A percentile compares a stretch with the other conserved stretches of the same genome.
Evolutionary conservation across 1,284 basidiomycete species (phyloP).

Genomic region (Crepidotus sp.): DNA sequence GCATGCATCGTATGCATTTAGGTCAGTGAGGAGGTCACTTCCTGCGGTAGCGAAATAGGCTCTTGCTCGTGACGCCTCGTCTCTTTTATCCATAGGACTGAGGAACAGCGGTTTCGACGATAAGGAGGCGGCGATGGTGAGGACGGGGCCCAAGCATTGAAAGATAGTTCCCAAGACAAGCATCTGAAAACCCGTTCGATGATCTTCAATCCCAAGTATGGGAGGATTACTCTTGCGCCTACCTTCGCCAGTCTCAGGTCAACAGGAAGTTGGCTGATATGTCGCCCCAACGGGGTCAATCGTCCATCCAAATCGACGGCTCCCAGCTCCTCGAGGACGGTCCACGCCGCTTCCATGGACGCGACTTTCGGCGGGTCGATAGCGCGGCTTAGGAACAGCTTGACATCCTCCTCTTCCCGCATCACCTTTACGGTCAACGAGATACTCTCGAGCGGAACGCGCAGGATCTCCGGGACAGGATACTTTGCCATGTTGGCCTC

Average conservation of each 20-base stretch:
- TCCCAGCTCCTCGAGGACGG: conserved; percentile 69
- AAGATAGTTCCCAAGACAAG: conserved; percentile 78
- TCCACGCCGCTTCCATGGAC: conserved; percentile 76
- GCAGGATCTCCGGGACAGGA: conserved; percentile 80
- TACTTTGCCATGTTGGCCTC: conserved; percentile 65
- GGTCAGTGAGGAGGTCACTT: conserved; percentile 83
- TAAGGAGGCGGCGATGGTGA: conserved; percentile 78
- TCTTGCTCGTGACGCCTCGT: conserved; percentile 69
- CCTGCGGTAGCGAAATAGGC: conserved; percentile 60
- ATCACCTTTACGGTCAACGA: conserved; percentile 80
- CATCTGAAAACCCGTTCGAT: conserved; percentile 44
- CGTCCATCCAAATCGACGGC: conserved; percentile 59
- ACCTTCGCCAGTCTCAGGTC: conserved; percentile 88
- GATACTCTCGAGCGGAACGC: conserved; percentile 83
- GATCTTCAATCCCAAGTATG: neutral
- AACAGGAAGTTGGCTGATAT: conserved; percentile 75
- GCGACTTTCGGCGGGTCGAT: conserved; percentile 76
- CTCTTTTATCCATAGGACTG: conserved; percentile 74
- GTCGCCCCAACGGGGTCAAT: conserved; percentile 77
- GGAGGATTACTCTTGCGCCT: conserved; percentile 2
- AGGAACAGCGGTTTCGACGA: conserved; percentile 85
- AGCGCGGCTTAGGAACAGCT: conserved; percentile 67
- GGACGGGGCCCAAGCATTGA: conserved; percentile 65
- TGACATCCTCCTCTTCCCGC: conserved; percentile 73
- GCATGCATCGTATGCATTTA: conserved; percentile 69